Base-by-base conservation (phyloP, 2,329 filamentous ascomycete genomes). In the Trichoderma sp. region DNA sequence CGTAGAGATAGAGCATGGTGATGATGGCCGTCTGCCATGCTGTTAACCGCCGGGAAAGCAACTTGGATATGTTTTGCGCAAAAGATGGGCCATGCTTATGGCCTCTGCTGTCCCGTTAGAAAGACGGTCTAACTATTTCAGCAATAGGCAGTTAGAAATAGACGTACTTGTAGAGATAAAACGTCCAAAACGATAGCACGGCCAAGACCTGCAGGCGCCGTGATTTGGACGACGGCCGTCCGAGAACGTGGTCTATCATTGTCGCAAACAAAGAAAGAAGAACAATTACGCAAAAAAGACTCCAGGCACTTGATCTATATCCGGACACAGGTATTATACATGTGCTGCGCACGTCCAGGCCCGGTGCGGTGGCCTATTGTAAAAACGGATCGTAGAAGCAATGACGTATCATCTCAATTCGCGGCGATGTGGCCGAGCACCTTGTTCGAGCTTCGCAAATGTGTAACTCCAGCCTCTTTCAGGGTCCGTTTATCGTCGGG, bases 121-220 rank as follows among this genome's bases (percentile, higher is more conserved):
- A n/a, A n/a, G n/a, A n/a, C n/a, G n/a, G n/a, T n/a, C n/a, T n/a
- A n/a, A n/a, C n/a, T n/a, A n/a, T n/a, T n/a, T n/a, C n/a, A n/a
- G n/a, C n/a, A n/a, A n/a, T n/a, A n/a, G n/a, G n/a, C n/a, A n/a
- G n/a, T n/a, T n/a, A n/a, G n/a, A n/a, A n/a, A n/a, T n/a, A 37
- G 83, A 71, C 59, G 14, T 83, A 93, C 91, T 87, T 89, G 76
- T 90, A 86, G 32, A 97, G 83, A 78, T 97, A 97, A 58, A 90
- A 81, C 5, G 91, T 91, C 96, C 96, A 99, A 77, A 98, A 96
- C 0, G 92, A 89, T 67, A 98, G 86, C 16, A 98, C 96, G 26
- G 91, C 90, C 73, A 98, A 87, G 74, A 99, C 94, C 80, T 98
- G 95, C 61, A 96, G 90, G 76, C 96, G 93, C 72, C 95, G 89